phyloP scores from a whole-genome alignment of 2,329 filamentous ascomycete genomes.

The Calonectria honghensis region DNA sequence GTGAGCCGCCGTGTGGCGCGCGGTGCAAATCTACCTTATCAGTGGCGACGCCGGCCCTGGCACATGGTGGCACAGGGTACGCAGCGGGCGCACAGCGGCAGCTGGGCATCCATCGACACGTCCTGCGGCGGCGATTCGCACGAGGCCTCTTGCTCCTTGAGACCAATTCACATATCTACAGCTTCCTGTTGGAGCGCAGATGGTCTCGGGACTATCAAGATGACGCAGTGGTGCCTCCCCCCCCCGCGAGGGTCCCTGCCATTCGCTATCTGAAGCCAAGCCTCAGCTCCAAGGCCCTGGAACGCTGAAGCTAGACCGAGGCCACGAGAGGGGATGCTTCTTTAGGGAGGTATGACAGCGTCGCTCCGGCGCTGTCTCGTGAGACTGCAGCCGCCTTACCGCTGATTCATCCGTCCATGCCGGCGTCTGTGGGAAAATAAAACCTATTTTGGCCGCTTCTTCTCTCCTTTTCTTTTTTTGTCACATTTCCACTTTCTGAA shows the following conservation, averaged over 20 bases:
- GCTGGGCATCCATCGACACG: constrained; percentile 4
- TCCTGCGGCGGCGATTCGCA: constrained; percentile 24
- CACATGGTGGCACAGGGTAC: constrained; percentile 15
- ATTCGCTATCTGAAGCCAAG: constrained; percentile 47
- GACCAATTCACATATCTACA: constrained; percentile 41
- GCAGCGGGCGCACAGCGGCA: not conserved
- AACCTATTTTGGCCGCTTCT: constrained; percentile 15
- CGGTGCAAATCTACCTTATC: constrained; percentile 54
- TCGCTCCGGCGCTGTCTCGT: constrained; percentile 27
- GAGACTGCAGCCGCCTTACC: constrained; percentile 27
- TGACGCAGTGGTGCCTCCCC: constrained; percentile 43
- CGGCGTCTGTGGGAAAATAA: constrained; percentile 33
- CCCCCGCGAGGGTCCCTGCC: constrained; percentile 39
- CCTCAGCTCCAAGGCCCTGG: constrained; percentile 20
- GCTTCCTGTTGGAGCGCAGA: constrained; percentile 42
- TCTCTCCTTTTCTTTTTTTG: not conserved
- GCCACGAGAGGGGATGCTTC: constrained; percentile 14
- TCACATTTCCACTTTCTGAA: not conserved
- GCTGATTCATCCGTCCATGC: constrained; percentile 28
- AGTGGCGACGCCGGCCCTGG: constrained; percentile 46
- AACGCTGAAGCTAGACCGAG: constrained; percentile 5
- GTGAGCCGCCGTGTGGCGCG: constrained; percentile 37
- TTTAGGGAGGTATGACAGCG: constrained; percentile 35
- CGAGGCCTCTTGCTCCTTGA: constrained; percentile 39
- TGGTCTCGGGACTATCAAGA: constrained; percentile 37